Evolutionary conservation across 164 flowering plant genomes (phyloP), one percentile per base, ranked within the genome.

Genomic region (Magnolia changhungtana): DNA sequence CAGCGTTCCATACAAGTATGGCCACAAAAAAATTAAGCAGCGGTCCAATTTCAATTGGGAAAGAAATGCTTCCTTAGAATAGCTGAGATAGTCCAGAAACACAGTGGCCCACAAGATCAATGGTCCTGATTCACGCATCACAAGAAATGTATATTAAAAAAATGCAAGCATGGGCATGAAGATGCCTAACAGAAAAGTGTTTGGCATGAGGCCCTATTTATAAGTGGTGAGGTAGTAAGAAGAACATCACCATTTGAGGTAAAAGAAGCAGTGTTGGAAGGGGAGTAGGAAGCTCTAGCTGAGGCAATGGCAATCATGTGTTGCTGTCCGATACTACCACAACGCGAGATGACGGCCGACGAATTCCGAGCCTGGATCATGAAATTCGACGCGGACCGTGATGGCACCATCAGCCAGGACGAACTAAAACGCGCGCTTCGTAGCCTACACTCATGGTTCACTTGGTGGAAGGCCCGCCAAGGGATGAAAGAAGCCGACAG

Each of bases 361-460:
- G 78, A 75, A 50, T 75, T 75, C 78, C 68, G 31, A 27, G 18
- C 67, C 27, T 75, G 78, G 78, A 71, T 75, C 21, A 75, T 68
- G 72, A 68, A 50, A 55, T 75, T 68, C 20, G 78, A 75, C n/a
- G 63, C 66, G n/a, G 78, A 75, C 24, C 29, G 23, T 0, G 71
- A 75, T 27, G 78, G 78, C 19, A 31, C 55, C 61, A 69, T 75
- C 45, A 37, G 31, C 73, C 50, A 45, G 19, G 73, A 75, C 1
- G 78, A 75, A 50, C 65, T 75, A 29, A 16, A 67, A 27, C 63
- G 55, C 10, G 78, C 78, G 3, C 27, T 75, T 23, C 51, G 63
- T 21, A 67, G 73, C 63, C 20, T 75, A 70, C 51, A 31, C 29
- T 24, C 71, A 63, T 75, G 78, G 78, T 75, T 75, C 29, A 13